Base-by-base conservation (phyloP, 1,284 basidiomycete genomes). In the Puccinia hordei region DNA sequence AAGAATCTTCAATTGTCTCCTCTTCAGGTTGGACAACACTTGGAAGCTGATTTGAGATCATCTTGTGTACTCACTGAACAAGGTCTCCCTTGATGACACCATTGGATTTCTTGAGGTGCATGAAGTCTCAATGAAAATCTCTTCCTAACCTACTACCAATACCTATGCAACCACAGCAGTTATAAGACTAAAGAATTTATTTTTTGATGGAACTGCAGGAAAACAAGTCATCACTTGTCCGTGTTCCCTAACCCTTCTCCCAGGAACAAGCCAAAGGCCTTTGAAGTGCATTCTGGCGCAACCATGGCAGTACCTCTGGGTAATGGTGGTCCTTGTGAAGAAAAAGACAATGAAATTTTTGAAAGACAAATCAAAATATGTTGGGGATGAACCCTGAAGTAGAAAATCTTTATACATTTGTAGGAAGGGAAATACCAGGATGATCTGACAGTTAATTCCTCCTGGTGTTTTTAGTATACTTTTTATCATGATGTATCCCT, bases 21-120 rank as follows among this genome's bases (percentile, higher is more conserved):
- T 61, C 13, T 10, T 12, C 10, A 24, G 57, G 5, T 24, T 61
- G 24, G 57, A 61, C 6, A 30, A 61, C 12, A 6, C 38, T 4
- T 68, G 65, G 65, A 24, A 41, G 19, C 19, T 38, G 3, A 46
- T 68, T 22, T n/a, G 38, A 15, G 65, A 68, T 24, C 35, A 41
- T 17, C 38, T 68, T 3, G 65, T 68, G 38, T 68, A 68, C 22
- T 68, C 65, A 3, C 44, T 38, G 6, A 68, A n/a, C 19, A 38
- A 44, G 24, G n/a, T 68, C 41, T 68, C 65, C 22, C 65, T 68
- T 68, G 65, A 68, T 24, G 41, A 68, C 44, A 24, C 65, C 65
- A 68, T 68, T n/a, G 65, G 38, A 22, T 35, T 38, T 2, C 44
- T 68, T 12, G 65, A 68, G 44, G 65, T 38, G 5, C 65, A 68